These are phyloP conservation scores for Vigna trinervia DNA, from an alignment of 306 rosid species.

Conservation along the genomic window DNA sequence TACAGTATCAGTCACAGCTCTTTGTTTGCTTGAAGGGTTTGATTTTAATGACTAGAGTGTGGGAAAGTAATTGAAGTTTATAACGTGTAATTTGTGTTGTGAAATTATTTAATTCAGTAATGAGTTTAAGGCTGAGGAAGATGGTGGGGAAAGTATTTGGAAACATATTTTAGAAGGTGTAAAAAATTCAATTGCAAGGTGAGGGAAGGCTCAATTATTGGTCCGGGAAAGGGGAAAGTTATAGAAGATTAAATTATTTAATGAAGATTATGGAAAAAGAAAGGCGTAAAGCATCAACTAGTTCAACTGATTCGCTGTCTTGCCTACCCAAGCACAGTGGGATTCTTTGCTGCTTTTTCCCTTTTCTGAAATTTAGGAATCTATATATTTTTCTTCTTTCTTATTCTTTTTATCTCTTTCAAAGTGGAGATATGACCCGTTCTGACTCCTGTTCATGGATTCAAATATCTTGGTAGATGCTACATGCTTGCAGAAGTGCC, in stretches of 20 bases:
- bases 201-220: slow-evolving; percentile 41
- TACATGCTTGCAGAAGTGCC: slow-evolving; percentile 48
- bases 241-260: slow-evolving; percentile 46
- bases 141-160: slow-evolving; percentile 37
- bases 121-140: slow-evolving; percentile 43
- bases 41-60: slow-evolving; percentile 4
- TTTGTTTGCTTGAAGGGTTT: slow-evolving; percentile 28
- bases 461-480: slow-evolving; percentile 45
- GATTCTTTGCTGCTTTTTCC: slow-evolving; percentile 52
- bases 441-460: slow-evolving; percentile 32
- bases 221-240: slow-evolving; percentile 50
- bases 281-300: slow-evolving; percentile 52
- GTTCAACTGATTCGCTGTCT: slow-evolving; percentile 51
- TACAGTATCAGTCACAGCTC: neutral
- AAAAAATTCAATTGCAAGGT: slow-evolving; percentile 38
- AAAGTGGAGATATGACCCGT: slow-evolving; percentile 58
- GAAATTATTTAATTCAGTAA: slow-evolving; percentile 43
- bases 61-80: slow-evolving; percentile 14
- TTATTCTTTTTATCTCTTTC: slow-evolving; percentile 48
- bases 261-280: slow-evolving; percentile 39
- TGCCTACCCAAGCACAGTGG: slow-evolving; percentile 49
- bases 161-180: slow-evolving; percentile 40
- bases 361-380: slow-evolving; percentile 56
- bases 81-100: slow-evolving; percentile 17
- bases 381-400: slow-evolving; percentile 49